phyloP scores from a whole-genome alignment of 208 protist species.

The Acanthamoeba divionensis region DNA sequence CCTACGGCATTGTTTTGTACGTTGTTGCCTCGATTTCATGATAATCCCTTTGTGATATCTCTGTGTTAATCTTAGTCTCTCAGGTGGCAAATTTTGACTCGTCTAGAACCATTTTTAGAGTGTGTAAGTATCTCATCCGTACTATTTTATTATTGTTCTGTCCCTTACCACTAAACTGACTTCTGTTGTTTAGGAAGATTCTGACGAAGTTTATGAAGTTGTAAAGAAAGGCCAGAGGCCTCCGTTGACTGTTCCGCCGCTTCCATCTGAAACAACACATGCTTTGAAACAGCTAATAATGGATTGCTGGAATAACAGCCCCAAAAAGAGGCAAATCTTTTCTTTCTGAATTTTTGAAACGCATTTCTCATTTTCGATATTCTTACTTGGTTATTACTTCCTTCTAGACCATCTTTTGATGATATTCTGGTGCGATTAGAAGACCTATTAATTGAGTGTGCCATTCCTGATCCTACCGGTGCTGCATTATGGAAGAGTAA shows the following conservation, averaged over 20 bases:
- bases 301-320: conserved; percentile 33
- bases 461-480: conserved; percentile 2
- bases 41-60: too few species aligned
- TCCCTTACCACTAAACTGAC: neutral
- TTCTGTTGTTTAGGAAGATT: neutral
- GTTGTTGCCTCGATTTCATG: too few species aligned
- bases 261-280: neutral
- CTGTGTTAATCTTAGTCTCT: neutral
- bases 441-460: conserved; percentile 10
- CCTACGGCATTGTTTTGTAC: conserved; percentile 38
- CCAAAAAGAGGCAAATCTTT: neutral
- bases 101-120: conserved; percentile 1
- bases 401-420: neutral
- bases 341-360: neutral
- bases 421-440: neutral
- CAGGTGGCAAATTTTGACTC: conserved; percentile 22
- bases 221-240: conserved; percentile 38
- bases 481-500: conserved; percentile 10
- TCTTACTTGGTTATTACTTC: neutral
- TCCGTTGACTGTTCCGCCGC: neutral
- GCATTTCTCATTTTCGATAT: too few species aligned
- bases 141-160: neutral
- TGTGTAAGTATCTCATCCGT: conserved; percentile 19
- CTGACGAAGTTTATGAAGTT: conserved; percentile 34
- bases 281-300: neutral